Base-by-base conservation (phyloP, 116 monocot genomes). In the Zostera marina region DNA sequence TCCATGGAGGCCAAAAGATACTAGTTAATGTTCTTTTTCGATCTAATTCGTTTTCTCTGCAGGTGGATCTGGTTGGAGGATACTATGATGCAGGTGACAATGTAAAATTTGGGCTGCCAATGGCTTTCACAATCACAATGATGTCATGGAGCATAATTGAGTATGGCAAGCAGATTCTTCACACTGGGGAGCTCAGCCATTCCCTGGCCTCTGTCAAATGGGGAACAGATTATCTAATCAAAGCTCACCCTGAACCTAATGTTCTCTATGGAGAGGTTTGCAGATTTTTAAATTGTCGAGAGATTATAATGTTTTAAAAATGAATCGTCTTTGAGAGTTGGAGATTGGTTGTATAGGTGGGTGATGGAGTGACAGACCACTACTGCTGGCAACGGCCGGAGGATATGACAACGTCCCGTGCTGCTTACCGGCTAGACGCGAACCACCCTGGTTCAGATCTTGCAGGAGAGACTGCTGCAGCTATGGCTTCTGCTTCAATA, bases 71-170 rank as follows among this genome's bases (percentile, higher is more conserved):
- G 19, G 83, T 80, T 2, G 88, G 88, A 51, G 88, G 88, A 20
- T 88, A 88, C 52, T 88, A 83, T 22, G 88, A 88, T 41, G 88
- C 88, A 2, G 88, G 88, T 9, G 88, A 88, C 65, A 79, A 88
- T 46, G 88, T 88, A 40, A 88, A 88, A 52, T 88, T 83, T 63
- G 87, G 87, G 22, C 54, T 87, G 9, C 87, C 87, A 0, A 82
- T 87, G 87, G 87, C 87, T n/a, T 87, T 88, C 74, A 88, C 88
- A 7, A 61, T 80, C 26, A 84, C 84, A 3, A 84, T 84, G 84
- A 68, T 84, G 76, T 70, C 84, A 8, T 84, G 84, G 84, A 74
- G 84, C 62, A 71, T 84, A 1, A n/a, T 72, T 1, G 80, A 84
- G 47, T 84, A 84, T 46, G 76, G 79, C 14, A 68, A 19, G 67